Evolutionary conservation across 129 eudicot genomes (phyloP), one percentile per base, ranked within the genome.

Genomic region (sunflower (Helianthus annuus)): DNA sequence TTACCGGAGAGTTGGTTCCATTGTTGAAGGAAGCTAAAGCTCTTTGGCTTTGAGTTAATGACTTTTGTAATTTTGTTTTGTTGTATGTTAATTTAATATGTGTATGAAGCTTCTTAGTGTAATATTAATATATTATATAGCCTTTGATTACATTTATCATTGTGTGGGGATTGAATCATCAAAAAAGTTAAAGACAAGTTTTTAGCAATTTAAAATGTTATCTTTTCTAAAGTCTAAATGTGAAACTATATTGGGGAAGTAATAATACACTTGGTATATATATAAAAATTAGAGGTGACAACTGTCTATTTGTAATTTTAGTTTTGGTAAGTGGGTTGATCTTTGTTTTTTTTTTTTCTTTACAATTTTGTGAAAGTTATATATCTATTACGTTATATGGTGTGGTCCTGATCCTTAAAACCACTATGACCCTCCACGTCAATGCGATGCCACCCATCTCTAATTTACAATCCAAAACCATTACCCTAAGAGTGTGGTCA

Each of bases 1-100:
- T 90, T 24, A 75, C 97, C 8, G 95, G 97, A 29, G 97, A 90
- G 55, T 77, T 90, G 87, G 89, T 90, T 71, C 91, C 95, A 0
- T 73, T 80, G 7, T 77, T 90, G 71, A 90, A 85, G 70, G 82
- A 85, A 16, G 97, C 89, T 55, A 74, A 85, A 16, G 97, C 97
- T 68, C 77, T 90, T 32, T 87, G 97, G 97, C 94, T 87, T 70
- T 90, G 83, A 90, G n/a, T 86, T 52, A 5, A 4, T 59, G 36
- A 68, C 60, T 68, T 57, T 13, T 29, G 8, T 42, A 12, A 36
- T 48, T 36, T 9, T 67, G 5, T 29, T 66, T 54, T 6, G 6
- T 51, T 51, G 5, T 11, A 16, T 51, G 16, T 14, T 51, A n/a
- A 5, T 51, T 51, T 51, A 5, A 51, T 51, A 51, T 4, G 7